phyloP scores from a whole-genome alignment of 768 basidiomycete genomes.

The Lactarius sanguifluus region DNA sequence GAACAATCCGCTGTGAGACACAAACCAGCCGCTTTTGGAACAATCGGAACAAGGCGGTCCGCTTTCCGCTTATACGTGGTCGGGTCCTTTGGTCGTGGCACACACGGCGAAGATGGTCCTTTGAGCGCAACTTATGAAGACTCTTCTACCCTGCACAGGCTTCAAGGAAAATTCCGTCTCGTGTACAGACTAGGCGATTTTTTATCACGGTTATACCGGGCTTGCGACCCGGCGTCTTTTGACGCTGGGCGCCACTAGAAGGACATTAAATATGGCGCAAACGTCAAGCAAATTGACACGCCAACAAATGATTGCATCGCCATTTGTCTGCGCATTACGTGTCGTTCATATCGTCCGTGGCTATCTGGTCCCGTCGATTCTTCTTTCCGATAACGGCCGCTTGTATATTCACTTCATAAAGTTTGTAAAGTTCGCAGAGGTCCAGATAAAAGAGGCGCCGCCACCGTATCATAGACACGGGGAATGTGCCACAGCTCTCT shows the following conservation, averaged over 20 bases:
- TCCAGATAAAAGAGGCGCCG: too few relatives aligned
- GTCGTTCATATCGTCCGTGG: not conserved
- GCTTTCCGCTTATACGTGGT: not conserved
- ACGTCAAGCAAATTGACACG: constrained; percentile 9
- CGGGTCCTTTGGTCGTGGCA: not conserved
- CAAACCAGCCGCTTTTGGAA: constrained; percentile 25
- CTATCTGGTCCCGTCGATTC: not conserved
- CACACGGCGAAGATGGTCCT: not conserved
- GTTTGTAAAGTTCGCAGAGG: not conserved
- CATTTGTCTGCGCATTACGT: constrained; percentile 2
- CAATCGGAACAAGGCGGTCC: not conserved
- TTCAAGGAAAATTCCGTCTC: not conserved
- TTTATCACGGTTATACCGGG: not conserved
- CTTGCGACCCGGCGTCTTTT: not conserved
- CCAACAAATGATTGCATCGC: not conserved
- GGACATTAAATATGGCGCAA: not conserved
- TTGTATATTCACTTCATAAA: not conserved
- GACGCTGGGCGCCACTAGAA: not conserved
- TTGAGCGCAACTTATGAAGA: not conserved
- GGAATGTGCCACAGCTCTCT: too few relatives aligned
- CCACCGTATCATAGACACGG: too few relatives aligned
- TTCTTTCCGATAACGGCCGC: not conserved
- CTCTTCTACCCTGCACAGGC: not conserved
- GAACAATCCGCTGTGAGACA: constrained; percentile 20
- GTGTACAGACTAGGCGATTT: not conserved